A percentile compares a stretch with the other conserved stretches of the same genome.
These are phyloP conservation scores for Thraustochytrium sp. DNA, from an alignment of 352 stramenopile genomes.

Conservation along the genomic window DNA sequence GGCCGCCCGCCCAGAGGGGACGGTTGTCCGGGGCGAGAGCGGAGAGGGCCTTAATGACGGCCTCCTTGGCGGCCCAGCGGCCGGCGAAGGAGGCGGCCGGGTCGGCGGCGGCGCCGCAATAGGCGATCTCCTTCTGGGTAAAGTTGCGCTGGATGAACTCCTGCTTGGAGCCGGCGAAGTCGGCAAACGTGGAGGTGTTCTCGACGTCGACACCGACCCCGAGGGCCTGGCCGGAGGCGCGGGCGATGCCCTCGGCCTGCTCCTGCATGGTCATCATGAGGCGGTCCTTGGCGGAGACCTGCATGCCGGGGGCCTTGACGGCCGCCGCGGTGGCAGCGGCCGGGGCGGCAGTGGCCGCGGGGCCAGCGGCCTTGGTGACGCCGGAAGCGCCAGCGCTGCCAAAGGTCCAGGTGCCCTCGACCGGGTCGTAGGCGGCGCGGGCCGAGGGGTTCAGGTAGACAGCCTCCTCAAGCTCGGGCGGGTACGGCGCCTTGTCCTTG, in stretches of 20 bases:
- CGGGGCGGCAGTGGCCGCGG: neutral
- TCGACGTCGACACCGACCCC: constrained; percentile 66
- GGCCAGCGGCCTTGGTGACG: neutral
- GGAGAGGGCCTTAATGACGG: constrained; percentile 80
- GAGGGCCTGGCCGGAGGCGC: neutral
- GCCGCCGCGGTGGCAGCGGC: neutral
- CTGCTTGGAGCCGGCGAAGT: constrained; percentile 61
- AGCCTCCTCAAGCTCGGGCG: constrained; percentile 65
- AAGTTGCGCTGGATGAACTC: constrained; percentile 68
- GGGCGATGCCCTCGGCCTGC: neutral
- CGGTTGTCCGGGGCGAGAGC: constrained; percentile 55
- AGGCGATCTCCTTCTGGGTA: constrained; percentile 71
- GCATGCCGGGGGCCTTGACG: neutral
- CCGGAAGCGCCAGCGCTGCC: neutral
- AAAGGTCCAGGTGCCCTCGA: constrained; percentile 66
- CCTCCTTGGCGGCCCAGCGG: constrained; percentile 77
- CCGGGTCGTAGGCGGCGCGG: constrained; percentile 65
- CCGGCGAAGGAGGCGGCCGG: constrained; percentile 73
- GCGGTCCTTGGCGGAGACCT: constrained; percentile 9
- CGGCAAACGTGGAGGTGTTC: constrained; percentile 70
- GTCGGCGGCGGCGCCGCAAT: constrained; percentile 69
- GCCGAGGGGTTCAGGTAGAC: constrained; percentile 74
- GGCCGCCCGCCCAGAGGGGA: constrained; percentile 64
- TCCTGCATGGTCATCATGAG: constrained; percentile 23
- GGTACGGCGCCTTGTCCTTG: constrained; percentile 73